phyloP scores from a whole-genome alignment of 2,329 filamentous ascomycete genomes.

The Tolypocladium inflatum region DNA sequence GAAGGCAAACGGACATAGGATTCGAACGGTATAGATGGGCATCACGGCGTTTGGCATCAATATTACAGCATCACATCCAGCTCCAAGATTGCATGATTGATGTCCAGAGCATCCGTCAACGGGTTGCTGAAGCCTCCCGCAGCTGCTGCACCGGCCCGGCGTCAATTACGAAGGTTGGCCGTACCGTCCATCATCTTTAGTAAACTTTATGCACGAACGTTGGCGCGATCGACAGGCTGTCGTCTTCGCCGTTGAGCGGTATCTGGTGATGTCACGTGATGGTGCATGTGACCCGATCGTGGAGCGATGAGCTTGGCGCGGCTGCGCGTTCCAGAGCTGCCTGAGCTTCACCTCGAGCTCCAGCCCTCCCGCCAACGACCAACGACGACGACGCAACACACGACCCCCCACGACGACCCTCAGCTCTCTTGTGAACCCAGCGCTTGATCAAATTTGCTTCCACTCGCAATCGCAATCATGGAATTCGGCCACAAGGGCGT shows the following conservation, averaged over 20 bases:
- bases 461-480: slow-evolving; percentile 29
- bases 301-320: slow-evolving; percentile 9
- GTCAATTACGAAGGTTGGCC: not conserved
- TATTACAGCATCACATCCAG: not conserved
- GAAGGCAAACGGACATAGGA: not conserved
- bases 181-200: not conserved
- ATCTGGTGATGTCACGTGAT: slow-evolving; percentile 8
- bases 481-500: slow-evolving; percentile 54
- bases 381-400: slow-evolving; percentile 13
- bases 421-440: not conserved
- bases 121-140: not conserved
- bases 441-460: not conserved
- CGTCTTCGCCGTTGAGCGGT: too few relatives aligned
- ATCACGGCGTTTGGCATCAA: not conserved
- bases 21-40: not conserved
- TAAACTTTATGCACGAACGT: not conserved
- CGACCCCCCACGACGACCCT: not conserved
- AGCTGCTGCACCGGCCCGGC: not conserved
- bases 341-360: slow-evolving; percentile 31
- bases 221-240: not conserved
- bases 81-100: too few relatives aligned
- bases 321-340: slow-evolving; percentile 38
- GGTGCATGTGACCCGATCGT: not conserved
- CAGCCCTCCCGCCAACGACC: slow-evolving; percentile 18
- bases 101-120: not conserved